Evolutionary conservation across 2,329 filamentous ascomycete genomes (phyloP), one percentile per base, ranked within the genome.

Genomic region (Colletotrichum somersetense): DNA sequence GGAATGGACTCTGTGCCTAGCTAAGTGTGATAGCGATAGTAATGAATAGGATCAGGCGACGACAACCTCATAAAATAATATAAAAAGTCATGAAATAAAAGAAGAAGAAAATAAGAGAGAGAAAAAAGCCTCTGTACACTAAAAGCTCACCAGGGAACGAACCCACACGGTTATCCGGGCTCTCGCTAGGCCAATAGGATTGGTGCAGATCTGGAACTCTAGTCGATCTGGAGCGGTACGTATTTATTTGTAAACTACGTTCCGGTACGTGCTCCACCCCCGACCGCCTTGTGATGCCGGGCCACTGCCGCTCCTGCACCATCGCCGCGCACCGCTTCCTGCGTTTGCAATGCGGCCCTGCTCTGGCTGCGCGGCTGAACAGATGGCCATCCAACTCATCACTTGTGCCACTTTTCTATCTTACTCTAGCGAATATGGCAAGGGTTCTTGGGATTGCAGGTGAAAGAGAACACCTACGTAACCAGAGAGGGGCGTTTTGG

Each of bases 231-330:
- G 35, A 26, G 10, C 35, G 38, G 23, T 18, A 48, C 26, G 42
- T 40, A 50, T n/a, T 12, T 5, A 33, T 16, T 18, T 26, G 18
- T 20, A 12, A n/a, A 5, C 14, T 40, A 11, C 35, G 35, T 10
- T 33, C 26, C 18, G 26, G 23, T 18, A 40, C 62, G 35, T 55
- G 33, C 62, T 33, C 53, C 61, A 38, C 44, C 53, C 62, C 62
- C 62, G 67, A 69, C 67, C 67, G 67, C 62, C 67, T 59, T 44
- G 16, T 66, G 67, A 53, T 23, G 53, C 53, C 20, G 53, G 53
- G 16, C 48, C 52, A 62, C 66, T 64, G n/a, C 64, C 38, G 40
- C 48, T 30, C n/a, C 59, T 33, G 59, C 58, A 55, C 66, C 59
- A n/a, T 20, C 3, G 44, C 44, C 20, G 30, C 30, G 46, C 46